Evolutionary conservation across 495 filamentous ascomycete genomes (phyloP), one percentile per base, ranked within the genome.

Genomic region (Bacidia rubella): DNA sequence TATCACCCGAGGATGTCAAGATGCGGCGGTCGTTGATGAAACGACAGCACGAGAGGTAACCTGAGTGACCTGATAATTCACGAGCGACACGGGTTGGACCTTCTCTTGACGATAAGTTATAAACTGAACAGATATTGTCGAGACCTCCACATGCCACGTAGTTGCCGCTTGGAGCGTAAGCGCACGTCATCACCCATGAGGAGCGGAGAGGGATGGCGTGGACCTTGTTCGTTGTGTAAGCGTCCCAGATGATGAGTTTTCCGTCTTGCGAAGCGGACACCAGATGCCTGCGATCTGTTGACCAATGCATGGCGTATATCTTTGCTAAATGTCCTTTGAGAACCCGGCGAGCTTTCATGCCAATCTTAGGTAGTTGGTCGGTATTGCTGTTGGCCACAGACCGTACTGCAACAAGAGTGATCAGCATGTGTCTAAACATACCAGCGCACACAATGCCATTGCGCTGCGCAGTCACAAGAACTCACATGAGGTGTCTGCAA

Each of bases 251-350:
- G 68, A 98, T 98, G 57, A 98, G 81, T 75, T 98, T 98, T 65
- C 92, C 92, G 64, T 98, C 92, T 69, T 98, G 92, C 58, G 92
- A 98, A 56, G 92, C 92, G 9, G 92, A 98, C 38, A 98, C 92
- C 53, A 98, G 79, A 70, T 97, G 93, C 69, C 92, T 86, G 63
- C 92, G 82, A 71, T 98, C 92, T 54, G 93, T 98, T 19, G 93
- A 97, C 92, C 92, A 98, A 73, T 98, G 93, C 92, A 98, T 98
- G 57, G 92, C 89, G 69, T 98, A 98, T 59, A 98, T 98, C 73
- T 98, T 98, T 52, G 92, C 92, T 27, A 98, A 72, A 78, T 98
- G 92, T 44, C 92, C 92, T 73, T 97, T 97, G 53, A 98, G 72
- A 29, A 88, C 93, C 65, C 87, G 85, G 68, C 90, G 88, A 54